A percentile compares a stretch with the other conserved stretches of the same genome.
Conservation (phyloP, 345 rosid genomes). For the Viola odorata region DNA sequence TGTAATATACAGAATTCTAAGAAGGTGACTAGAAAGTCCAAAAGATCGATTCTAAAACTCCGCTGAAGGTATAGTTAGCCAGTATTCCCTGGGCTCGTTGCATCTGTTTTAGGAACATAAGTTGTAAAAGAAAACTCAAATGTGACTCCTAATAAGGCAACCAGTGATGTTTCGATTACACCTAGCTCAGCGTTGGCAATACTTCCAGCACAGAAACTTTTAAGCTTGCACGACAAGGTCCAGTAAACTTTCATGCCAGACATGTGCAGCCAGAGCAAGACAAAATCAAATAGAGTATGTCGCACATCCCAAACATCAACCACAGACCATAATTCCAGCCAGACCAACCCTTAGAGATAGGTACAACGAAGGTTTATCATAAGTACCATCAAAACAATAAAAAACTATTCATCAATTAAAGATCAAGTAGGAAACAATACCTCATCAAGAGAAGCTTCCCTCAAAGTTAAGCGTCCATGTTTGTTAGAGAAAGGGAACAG, state of each 20-base stretch:
- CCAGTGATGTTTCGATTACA: no score
- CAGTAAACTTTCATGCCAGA: no score
- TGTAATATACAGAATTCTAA: background rate
- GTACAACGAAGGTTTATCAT: no score
- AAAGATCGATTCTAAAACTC: background rate
- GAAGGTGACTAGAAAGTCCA: background rate
- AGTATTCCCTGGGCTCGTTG: no score
- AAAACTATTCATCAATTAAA: background rate
- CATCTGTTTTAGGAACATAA: background rate
- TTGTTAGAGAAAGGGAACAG: slow-evolving; percentile 62
- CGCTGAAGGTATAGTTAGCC: no score
- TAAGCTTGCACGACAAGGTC: no score
- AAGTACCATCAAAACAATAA: background rate
- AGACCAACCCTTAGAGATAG: background rate
- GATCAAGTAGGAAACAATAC: slow-evolving; percentile 24
- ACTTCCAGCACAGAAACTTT: no score
- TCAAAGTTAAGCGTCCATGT: slow-evolving; percentile 52
- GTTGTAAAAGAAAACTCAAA: background rate
- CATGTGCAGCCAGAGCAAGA: no score
- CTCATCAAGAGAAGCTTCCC: slow-evolving; percentile 46
- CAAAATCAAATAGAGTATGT: no score
- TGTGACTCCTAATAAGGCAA: no score
- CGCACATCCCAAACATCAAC: background rate
- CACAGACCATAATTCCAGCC: background rate
- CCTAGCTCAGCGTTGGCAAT: no score